Evolutionary conservation across 192 early-diverging fungal species (phyloP).

Genomic region (Allomyces macrogynus): DNA sequence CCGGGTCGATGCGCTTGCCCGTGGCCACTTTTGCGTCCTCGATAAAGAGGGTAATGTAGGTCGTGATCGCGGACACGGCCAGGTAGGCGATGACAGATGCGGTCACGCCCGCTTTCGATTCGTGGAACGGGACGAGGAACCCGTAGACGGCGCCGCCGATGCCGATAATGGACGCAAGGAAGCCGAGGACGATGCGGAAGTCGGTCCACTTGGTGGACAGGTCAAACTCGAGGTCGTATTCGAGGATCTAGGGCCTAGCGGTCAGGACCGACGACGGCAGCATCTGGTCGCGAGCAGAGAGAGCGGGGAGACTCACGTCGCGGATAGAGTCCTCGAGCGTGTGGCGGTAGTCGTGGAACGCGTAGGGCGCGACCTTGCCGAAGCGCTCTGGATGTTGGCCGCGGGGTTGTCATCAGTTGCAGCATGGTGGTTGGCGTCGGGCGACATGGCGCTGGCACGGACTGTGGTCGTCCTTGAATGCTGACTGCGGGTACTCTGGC

Average conservation of each 20-base stretch:
- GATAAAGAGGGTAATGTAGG: no score
- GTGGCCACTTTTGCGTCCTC: no score
- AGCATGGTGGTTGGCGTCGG: no score
- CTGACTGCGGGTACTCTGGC: neutral
- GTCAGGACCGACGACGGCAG: no score
- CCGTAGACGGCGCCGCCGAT: neutral
- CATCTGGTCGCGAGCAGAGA: no score
- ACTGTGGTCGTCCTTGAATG: neutral
- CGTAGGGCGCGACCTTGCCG: neutral
- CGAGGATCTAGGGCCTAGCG: neutral
- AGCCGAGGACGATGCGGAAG: neutral
- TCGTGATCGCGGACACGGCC: no score
- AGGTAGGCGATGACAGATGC: no score
- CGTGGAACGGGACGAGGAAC: neutral
- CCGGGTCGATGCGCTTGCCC: no score
- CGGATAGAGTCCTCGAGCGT: neutral
- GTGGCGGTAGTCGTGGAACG: neutral
- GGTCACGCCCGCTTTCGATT: neutral
- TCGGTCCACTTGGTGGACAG: neutral
- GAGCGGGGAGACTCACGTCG: neutral
- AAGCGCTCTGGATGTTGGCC: no score
- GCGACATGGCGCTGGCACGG: neutral
- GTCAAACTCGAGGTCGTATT: neutral
- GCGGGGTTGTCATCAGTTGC: no score
- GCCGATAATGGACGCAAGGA: neutral